Percentiles rank a stretch among this genome's conserved stretches.
phyloP scores from a whole-genome alignment of 148 eudicot genomes.

The Cornus florida region DNA sequence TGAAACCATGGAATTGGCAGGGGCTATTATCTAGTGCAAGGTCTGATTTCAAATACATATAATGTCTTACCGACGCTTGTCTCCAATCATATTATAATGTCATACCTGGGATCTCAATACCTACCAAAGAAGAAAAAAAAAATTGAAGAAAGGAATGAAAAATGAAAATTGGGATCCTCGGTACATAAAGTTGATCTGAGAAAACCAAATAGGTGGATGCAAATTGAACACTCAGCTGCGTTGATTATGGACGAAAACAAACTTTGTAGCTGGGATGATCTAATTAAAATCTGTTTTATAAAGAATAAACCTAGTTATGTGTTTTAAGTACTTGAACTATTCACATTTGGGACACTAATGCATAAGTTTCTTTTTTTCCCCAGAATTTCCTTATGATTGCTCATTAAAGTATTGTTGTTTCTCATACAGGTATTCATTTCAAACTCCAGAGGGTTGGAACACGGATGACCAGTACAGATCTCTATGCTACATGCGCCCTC shows the following conservation, averaged over 20 bases:
- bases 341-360: not conserved
- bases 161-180: no score
- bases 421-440: slow-evolving; percentile 41
- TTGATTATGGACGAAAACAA: no score
- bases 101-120: not conserved
- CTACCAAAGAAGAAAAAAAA: not conserved
- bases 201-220: no score
- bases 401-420: not conserved
- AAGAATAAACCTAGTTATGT: no score
- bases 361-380: not conserved
- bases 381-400: not conserved
- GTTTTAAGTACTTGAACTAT: not conserved
- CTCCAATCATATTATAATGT: not conserved
- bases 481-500: slow-evolving; percentile 54
- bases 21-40: not conserved
- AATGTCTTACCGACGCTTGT: not conserved
- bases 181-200: no score
- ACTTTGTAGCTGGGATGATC: no score
- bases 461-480: slow-evolving; percentile 42
- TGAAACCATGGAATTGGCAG: no score
- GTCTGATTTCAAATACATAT: not conserved
- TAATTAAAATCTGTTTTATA: no score
- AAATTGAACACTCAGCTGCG: no score
- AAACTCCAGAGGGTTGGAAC: slow-evolving; percentile 56
- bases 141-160: no score